Conservation (phyloP, 441 rosid species). For the Pelargonium fulgidum region DNA sequence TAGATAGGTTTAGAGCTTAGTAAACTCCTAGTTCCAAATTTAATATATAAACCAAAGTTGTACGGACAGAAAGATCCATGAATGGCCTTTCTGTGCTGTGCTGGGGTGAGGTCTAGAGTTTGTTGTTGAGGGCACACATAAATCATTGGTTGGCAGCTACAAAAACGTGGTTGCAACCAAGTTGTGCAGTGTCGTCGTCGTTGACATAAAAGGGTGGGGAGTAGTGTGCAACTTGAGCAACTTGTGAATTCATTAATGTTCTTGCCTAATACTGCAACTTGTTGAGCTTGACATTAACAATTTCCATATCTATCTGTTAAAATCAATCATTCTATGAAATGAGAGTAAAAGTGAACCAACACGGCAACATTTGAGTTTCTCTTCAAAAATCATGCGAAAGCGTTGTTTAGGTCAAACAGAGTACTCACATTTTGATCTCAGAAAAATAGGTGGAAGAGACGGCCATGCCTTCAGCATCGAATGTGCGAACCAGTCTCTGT, state of each 20-base stretch:
- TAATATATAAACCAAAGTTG: no score
- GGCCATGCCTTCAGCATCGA: constrained; percentile 73
- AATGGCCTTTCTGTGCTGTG: no score
- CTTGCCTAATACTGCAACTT: constrained; percentile 5
- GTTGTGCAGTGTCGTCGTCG: no score
- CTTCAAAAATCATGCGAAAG: not conserved
- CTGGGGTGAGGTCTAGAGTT: no score
- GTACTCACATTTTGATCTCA: constrained; percentile 47
- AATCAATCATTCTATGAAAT: not conserved
- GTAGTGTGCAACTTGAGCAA: not conserved
- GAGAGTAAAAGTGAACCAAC: no score
- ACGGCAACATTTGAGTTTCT: no score
- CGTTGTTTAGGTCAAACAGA: not conserved
- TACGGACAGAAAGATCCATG: no score
- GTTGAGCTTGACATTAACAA: not conserved
- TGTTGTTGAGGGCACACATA: no score
- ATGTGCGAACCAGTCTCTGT: constrained; percentile 81
- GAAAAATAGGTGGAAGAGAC: constrained; percentile 72
- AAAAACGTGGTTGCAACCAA: no score
- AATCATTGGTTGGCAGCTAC: no score
- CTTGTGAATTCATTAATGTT: not conserved
- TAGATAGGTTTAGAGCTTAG: no score
- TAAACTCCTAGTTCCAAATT: no score
- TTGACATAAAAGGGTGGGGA: not conserved
- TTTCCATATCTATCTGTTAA: not conserved